phyloP scores from a whole-genome alignment of 116 monocot genomes.

The Papilionanthe hybrid region DNA sequence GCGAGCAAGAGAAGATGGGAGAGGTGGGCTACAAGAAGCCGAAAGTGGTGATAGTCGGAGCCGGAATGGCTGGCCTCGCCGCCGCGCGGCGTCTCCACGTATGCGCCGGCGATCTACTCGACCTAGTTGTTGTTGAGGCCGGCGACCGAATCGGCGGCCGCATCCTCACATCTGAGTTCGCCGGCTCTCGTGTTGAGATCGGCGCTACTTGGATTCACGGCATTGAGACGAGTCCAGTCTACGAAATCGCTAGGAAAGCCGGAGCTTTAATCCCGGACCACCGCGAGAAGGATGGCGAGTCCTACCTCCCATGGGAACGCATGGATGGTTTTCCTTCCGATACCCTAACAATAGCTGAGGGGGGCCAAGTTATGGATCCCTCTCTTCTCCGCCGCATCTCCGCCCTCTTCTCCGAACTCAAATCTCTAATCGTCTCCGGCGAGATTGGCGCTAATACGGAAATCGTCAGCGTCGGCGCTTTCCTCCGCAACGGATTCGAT shows the following conservation, averaged over 20 bases:
- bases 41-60: conserved; percentile 52
- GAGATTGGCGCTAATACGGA: conserved; percentile 4
- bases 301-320: conserved; percentile 38
- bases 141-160: conserved; percentile 4
- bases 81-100: conserved; percentile 47
- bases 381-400: conserved; percentile 23
- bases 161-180: conserved; percentile 50
- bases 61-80: conserved; percentile 69
- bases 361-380: conserved; percentile 38
- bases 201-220: conserved; percentile 74
- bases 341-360: conserved; percentile 46
- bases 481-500: conserved; percentile 35
- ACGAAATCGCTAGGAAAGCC: conserved; percentile 42
- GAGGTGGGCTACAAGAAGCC: conserved; percentile 30
- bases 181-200: conserved; percentile 39
- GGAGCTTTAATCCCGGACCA: conserved; percentile 24
- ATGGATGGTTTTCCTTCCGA: conserved; percentile 57
- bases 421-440: conserved; percentile 25
- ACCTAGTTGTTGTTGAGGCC: conserved; percentile 56
- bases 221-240: conserved; percentile 59
- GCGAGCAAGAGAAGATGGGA: neutral
- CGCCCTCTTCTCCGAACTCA: conserved; percentile 36
- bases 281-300: too few relatives aligned
- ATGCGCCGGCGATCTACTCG: conserved; percentile 30
- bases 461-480: conserved; percentile 37